Evolutionary conservation across 441 rosid species (phyloP).

Genomic region (Croton laevigatus): DNA sequence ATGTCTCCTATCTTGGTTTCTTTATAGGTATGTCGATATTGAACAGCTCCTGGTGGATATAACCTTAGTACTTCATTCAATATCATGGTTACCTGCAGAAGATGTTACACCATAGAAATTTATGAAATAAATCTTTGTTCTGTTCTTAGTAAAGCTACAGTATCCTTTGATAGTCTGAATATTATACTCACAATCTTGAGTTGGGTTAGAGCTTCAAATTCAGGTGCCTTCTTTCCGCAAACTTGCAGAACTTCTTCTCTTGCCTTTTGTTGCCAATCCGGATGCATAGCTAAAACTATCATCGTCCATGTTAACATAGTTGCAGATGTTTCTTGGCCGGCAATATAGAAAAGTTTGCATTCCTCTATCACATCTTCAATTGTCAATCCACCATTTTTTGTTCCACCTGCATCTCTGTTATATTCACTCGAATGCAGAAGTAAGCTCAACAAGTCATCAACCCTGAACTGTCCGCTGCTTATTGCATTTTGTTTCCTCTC

Average conservation of each 20-base stretch:
- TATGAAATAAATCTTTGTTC: background rate
- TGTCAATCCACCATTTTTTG: conserved; percentile 24
- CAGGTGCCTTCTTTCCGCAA: conserved; percentile 30
- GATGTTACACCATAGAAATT: background rate
- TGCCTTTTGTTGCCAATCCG: conserved; percentile 54
- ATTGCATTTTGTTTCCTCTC: conserved; percentile 33
- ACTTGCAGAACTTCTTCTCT: conserved; percentile 40
- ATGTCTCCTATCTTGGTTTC: conserved; percentile 36
- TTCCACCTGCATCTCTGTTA: conserved; percentile 18
- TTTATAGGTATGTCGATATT: conserved; percentile 27
- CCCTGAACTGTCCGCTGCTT: conserved; percentile 27
- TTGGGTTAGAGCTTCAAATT: conserved; percentile 35
- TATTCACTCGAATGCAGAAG: conserved; percentile 34
- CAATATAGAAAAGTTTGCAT: conserved; percentile 46
- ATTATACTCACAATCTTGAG: conserved; percentile 38
- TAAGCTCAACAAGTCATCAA: conserved; percentile 43
- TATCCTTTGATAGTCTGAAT: too few relatives aligned
- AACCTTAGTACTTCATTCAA: conserved; percentile 46
- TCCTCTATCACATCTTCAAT: conserved; percentile 48
- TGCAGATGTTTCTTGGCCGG: conserved; percentile 55
- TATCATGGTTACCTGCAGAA: conserved; percentile 44
- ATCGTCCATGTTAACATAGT: conserved; percentile 46
- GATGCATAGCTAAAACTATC: conserved; percentile 49
- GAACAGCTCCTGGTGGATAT: conserved; percentile 42
- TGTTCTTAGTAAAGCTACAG: too few relatives aligned